Conservation (phyloP, 495 filamentous ascomycete species). For the Cairneyella variabilis region DNA sequence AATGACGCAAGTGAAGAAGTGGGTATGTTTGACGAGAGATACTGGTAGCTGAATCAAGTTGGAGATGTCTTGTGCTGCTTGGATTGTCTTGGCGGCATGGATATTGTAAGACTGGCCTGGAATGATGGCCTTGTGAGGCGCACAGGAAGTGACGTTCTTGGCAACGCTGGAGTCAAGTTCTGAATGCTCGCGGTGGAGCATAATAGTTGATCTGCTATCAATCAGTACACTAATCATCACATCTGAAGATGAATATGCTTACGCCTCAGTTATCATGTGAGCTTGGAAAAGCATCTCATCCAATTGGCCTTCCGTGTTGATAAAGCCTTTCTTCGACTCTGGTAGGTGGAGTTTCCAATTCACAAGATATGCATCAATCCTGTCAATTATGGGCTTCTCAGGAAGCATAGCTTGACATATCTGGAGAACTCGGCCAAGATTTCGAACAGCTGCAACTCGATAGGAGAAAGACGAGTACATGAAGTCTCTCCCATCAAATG, state of each 20-base stretch:
- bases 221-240: conserved; percentile 1
- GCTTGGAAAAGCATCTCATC: conserved; percentile 94
- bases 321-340: conserved; percentile 64
- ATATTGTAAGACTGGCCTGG: conserved; percentile 56
- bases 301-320: conserved; percentile 62
- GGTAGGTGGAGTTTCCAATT: conserved; percentile 85
- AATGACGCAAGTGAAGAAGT: conserved; percentile 84
- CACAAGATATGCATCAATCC: conserved; percentile 70
- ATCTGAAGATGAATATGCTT: conserved; percentile 21
- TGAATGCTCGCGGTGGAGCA: conserved; percentile 69
- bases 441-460: conserved; percentile 68
- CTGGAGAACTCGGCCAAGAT: conserved; percentile 70
- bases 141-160: conserved; percentile 54
- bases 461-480: conserved; percentile 77
- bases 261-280: conserved; percentile 74
- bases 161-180: conserved; percentile 52
- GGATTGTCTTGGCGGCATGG: conserved; percentile 77
- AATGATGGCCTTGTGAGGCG: conserved; percentile 49
- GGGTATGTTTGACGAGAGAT: conserved; percentile 71
- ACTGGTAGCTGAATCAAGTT: conserved; percentile 74
- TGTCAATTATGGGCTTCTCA: conserved; percentile 41
- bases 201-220: conserved; percentile 47
- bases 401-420: conserved; percentile 41
- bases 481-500: conserved; percentile 58
- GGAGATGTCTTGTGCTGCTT: conserved; percentile 71